These are phyloP conservation scores for Psilocybe tampanensis DNA, from an alignment of 768 basidiomycete genomes.

Conservation along the genomic window DNA sequence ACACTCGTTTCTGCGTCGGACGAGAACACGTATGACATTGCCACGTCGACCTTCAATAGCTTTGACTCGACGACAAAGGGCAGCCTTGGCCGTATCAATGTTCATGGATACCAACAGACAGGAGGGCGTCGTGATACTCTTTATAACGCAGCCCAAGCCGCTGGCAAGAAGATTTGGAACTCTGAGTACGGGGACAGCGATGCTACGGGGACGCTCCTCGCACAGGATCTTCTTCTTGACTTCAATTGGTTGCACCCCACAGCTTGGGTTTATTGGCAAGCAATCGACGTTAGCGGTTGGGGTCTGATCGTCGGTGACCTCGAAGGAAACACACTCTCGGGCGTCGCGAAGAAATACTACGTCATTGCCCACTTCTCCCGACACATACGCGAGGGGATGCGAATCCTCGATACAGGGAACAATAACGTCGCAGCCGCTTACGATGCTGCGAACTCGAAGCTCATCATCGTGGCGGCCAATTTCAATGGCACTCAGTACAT, in stretches of 20 bases:
- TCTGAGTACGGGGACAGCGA: slow-evolving; percentile 20
- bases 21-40: slow-evolving; percentile 18
- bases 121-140: slow-evolving; percentile 16
- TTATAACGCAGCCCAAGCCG: slow-evolving; percentile 11
- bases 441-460: slow-evolving; percentile 11
- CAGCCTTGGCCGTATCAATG: slow-evolving; percentile 18
- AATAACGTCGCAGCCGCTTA: slow-evolving; percentile 16
- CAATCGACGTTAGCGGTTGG: slow-evolving; percentile 16
- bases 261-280: slow-evolving; percentile 21
- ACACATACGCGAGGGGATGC: slow-evolving; percentile 19
- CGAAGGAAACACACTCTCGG: slow-evolving; percentile 8
- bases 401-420: slow-evolving; percentile 16
- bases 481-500: slow-evolving; percentile 15
- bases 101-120: slow-evolving; percentile 18
- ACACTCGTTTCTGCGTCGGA: slow-evolving; percentile 15
- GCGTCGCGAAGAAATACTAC: slow-evolving; percentile 16
- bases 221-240: slow-evolving; percentile 19
- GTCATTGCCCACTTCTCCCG: slow-evolving; percentile 19
- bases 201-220: slow-evolving; percentile 13
- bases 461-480: slow-evolving; percentile 19
- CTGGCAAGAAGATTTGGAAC: slow-evolving; percentile 19
- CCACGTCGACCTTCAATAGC: slow-evolving; percentile 17
- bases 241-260: slow-evolving; percentile 20
- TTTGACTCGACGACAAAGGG: slow-evolving; percentile 14
- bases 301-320: slow-evolving; percentile 16